Base-by-base conservation (phyloP, 1,139 yeast genomes). In the Saccharomyces hybrid region DNA sequence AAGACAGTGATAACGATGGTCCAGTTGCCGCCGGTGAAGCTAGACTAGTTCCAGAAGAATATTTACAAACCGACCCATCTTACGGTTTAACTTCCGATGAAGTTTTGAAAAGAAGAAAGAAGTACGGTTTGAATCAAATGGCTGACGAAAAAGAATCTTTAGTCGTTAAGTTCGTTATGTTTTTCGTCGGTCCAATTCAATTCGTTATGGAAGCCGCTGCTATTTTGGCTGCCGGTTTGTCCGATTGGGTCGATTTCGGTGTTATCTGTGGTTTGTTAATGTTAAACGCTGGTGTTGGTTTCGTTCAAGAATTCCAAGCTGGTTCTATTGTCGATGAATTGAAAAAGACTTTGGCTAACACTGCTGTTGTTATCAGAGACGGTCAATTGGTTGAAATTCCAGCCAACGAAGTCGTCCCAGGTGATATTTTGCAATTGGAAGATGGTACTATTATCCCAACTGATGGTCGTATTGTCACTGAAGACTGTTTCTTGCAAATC, bases 201-300 rank as follows among this genome's bases (percentile, higher is more conserved):
- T 90, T 90, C 83, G 96, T 90, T 72, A 90, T 90, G 97, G 96
- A 90, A 78, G 89, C 95, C 72, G 97, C 97, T 70, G 96, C 97
- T 66, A 81, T 90, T 61, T 81, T 90, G 73, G 96, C 97, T 67
- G 96, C 96, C 63, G 97, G 96, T 84, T 82, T 90, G 70, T 91
- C 88, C 77, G 96, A 89, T 78, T 90, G 96, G 96, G 96, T 90
- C 70, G 96, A 89, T 82, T 89, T 89, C 78, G 96, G 96, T 82
- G 96, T 90, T 72, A 90, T 90, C 71, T 83, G 88, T 75, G 96
- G 86, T 73, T 78, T 90, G 68, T 79, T 90, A 65, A 68, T 85
- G 73, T 82, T 90, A 73, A 90, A 90, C 77, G 96, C 96, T 62
- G 78, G 78, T 66, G 96, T 90, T 72, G 97, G 97, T 80, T 90